phyloP scores from a whole-genome alignment of 495 filamentous ascomycete species.

The Aspergillus incahuasiensis region DNA sequence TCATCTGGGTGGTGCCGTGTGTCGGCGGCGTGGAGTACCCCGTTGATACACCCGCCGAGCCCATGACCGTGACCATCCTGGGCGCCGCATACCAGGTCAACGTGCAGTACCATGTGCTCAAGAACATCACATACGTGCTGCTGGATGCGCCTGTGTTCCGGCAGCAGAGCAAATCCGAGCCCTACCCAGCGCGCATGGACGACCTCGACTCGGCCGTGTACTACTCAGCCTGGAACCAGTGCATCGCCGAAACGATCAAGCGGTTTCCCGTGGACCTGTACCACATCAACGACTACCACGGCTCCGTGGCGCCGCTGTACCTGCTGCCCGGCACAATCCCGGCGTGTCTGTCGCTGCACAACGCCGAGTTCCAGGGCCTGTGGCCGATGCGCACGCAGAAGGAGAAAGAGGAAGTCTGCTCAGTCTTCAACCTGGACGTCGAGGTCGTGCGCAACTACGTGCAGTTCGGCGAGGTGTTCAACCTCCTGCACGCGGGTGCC shows the following conservation, averaged over 20 bases:
- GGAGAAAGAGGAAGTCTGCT: constrained; percentile 63
- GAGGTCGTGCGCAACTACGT: constrained; percentile 39
- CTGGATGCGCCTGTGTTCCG: constrained; percentile 67
- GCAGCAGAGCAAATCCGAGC: constrained; percentile 59
- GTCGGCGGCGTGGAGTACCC: constrained; percentile 66
- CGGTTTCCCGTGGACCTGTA: constrained; percentile 64
- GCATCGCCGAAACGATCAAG: constrained; percentile 58
- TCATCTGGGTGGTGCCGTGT: constrained; percentile 69
- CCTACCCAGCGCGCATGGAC: constrained; percentile 69
- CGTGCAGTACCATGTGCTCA: constrained; percentile 58
- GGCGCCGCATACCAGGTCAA: constrained; percentile 58
- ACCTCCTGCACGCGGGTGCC: constrained; percentile 67
- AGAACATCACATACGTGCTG: constrained; percentile 68
- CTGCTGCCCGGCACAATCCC: constrained; percentile 56
- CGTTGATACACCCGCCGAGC: constrained; percentile 51
- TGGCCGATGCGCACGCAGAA: constrained; percentile 68
- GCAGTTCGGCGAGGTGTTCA: constrained; percentile 64
- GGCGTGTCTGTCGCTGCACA: constrained; percentile 49
- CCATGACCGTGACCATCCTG: constrained; percentile 60
- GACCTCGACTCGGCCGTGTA: constrained; percentile 66
- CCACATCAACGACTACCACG: constrained; percentile 79
- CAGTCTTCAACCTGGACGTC: constrained; percentile 58
- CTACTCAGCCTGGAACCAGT: constrained; percentile 70
- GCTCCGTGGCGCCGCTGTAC: constrained; percentile 65
- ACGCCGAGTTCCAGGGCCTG: constrained; percentile 70